A percentile compares a stretch with the other conserved stretches of the same genome.
phyloP scores from a whole-genome alignment of 352 stramenopile species.

The Phytophthora sansomeana region DNA sequence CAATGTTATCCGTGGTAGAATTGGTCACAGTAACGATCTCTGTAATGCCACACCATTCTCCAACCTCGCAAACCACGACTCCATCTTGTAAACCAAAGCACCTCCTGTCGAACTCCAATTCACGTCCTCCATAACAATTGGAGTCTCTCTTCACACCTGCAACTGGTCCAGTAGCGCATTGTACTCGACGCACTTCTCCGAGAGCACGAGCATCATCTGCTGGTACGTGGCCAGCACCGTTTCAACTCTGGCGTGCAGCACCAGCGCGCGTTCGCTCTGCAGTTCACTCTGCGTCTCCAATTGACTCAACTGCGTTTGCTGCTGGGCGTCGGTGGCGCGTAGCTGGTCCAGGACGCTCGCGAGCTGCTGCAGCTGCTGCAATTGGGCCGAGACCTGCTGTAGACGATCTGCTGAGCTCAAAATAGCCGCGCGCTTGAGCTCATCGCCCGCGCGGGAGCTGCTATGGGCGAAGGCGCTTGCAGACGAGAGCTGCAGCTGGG shows the following conservation, averaged over 20 bases:
- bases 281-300: constrained; percentile 43
- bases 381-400: constrained; percentile 40
- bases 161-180: constrained; percentile 64
- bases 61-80: no score
- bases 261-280: constrained; percentile 54
- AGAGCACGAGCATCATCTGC: constrained; percentile 76
- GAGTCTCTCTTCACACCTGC: constrained; percentile 29
- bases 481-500: constrained; percentile 49
- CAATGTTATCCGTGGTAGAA: no score
- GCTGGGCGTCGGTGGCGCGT: constrained; percentile 27
- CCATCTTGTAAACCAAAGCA: no score
- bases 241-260: constrained; percentile 58
- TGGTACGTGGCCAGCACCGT: constrained; percentile 64
- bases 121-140: not conserved
- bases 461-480: constrained; percentile 28
- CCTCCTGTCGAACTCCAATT: not conserved
- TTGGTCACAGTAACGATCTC: no score
- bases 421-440: constrained; percentile 71
- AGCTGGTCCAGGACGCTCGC: constrained; percentile 55
- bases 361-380: constrained; percentile 60
- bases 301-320: constrained; percentile 31
- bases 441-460: constrained; percentile 38
- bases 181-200: constrained; percentile 77
- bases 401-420: constrained; percentile 61
- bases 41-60: no score